A percentile compares a stretch with the other conserved stretches of the same genome.
These are phyloP conservation scores for Aspergillus conjunctus DNA, from an alignment of 495 filamentous ascomycete species.

Conservation along the genomic window DNA sequence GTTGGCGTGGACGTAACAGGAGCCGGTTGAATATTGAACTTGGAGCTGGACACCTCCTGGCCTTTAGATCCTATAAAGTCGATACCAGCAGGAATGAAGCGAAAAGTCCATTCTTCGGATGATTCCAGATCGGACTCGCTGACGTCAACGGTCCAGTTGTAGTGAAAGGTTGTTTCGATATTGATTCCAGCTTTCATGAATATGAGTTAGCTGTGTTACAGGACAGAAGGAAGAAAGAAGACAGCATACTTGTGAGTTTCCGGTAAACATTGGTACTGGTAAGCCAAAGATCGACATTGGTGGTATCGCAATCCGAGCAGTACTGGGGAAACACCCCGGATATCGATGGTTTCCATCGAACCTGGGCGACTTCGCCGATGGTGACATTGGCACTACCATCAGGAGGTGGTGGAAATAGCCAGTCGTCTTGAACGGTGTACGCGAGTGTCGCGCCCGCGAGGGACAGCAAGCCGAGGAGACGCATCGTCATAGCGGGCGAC, in stretches of 20 bases:
- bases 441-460: neutral
- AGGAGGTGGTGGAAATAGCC: conserved; percentile 9
- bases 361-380: neutral
- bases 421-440: conserved; percentile 13
- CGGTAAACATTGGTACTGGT: conserved; percentile 5
- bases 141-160: conserved; percentile 16
- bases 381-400: conserved; percentile 12
- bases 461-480: neutral
- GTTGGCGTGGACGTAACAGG: neutral
- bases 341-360: conserved; percentile 8
- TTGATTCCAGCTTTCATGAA: conserved; percentile 5
- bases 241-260: conserved; percentile 3
- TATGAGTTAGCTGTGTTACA: neutral
- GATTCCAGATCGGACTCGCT: conserved; percentile 6
- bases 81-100: conserved; percentile 14
- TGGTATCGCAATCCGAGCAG: conserved; percentile 9
- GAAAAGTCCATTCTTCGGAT: conserved; percentile 9
- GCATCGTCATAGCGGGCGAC: neutral
- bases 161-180: conserved; percentile 4
- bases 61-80: neutral
- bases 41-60: conserved; percentile 15
- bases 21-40: conserved; percentile 10
- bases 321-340: neutral
- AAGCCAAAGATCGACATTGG: conserved; percentile 16
- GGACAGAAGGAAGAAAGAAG: neutral